phyloP scores from a whole-genome alignment of 1,284 basidiomycete genomes.

The Cryptococcus amylolentus region DNA sequence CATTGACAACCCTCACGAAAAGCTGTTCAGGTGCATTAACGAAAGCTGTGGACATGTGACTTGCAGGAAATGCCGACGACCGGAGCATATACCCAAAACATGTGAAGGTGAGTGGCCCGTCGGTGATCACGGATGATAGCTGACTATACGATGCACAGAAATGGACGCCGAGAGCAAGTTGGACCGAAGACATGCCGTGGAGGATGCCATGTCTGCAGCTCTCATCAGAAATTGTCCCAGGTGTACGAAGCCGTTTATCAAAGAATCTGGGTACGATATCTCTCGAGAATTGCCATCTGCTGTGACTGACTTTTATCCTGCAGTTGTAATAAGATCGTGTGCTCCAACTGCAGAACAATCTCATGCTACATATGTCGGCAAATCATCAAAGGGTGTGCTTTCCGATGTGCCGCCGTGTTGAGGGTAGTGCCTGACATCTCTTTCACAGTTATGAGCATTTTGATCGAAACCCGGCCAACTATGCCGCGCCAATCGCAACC shows the following conservation, averaged over 20 bases:
- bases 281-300: conserved; percentile 48
- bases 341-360: conserved; percentile 62
- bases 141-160: conserved; percentile 48
- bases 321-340: conserved; percentile 60
- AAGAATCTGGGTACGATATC: conserved; percentile 57
- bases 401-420: background rate
- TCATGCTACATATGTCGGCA: conserved; percentile 76
- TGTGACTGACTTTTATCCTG: background rate
- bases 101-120: conserved; percentile 62
- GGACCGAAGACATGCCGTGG: conserved; percentile 68
- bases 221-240: conserved; percentile 75
- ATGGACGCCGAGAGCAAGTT: conserved; percentile 66
- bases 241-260: conserved; percentile 44
- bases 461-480: conserved; percentile 46
- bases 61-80: conserved; percentile 65
- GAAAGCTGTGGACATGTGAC: conserved; percentile 67
- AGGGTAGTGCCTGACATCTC: background rate
- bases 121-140: background rate
- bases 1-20: conserved; percentile 72
- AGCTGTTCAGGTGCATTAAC: conserved; percentile 72
- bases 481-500: conserved; percentile 17
- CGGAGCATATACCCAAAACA: conserved; percentile 83
- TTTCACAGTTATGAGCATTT: conserved; percentile 73
- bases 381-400: conserved; percentile 51
- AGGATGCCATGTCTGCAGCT: conserved; percentile 84